Percentiles rank a stretch among this genome's conserved stretches.
Evolutionary conservation across 306 rosid species (phyloP).

Genomic region (Sesbania bispinosa): DNA sequence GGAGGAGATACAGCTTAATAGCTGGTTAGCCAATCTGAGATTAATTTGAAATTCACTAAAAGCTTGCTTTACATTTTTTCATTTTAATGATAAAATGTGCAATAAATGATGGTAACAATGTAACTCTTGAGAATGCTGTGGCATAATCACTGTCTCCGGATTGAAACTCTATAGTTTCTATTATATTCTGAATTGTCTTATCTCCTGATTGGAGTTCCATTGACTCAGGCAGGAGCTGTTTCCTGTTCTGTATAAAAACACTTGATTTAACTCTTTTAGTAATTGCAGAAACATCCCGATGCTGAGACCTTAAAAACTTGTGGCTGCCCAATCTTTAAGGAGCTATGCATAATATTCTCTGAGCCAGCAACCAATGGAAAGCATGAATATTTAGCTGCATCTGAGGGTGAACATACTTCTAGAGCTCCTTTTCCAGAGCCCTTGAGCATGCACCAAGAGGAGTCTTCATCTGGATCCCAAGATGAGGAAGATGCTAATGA

Average conservation of each 20-base stretch:
- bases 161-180: not conserved
- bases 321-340: conserved; percentile 69
- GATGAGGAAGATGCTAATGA: conserved; percentile 47
- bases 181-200: not conserved
- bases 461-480: conserved; percentile 51
- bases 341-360: conserved; percentile 64
- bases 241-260: not conserved
- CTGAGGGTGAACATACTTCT: conserved; percentile 33
- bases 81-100: conserved; percentile 1
- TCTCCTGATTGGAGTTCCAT: conserved; percentile 1
- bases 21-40: not conserved
- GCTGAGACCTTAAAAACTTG: conserved; percentile 54
- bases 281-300: conserved; percentile 65
- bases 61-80: not conserved
- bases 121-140: conserved; percentile 4
- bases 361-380: conserved; percentile 54
- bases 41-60: not conserved
- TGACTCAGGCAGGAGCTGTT: not conserved
- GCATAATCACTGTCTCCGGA: not conserved
- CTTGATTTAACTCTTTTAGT: conserved; percentile 19
- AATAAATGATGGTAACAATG: not conserved
- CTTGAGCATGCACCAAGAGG: conserved; percentile 35
- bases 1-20: not conserved
- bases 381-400: conserved; percentile 39
- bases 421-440: conserved; percentile 32